phyloP scores from a whole-genome alignment of 2,329 filamentous ascomycete genomes.

The Botrytis aclada region DNA sequence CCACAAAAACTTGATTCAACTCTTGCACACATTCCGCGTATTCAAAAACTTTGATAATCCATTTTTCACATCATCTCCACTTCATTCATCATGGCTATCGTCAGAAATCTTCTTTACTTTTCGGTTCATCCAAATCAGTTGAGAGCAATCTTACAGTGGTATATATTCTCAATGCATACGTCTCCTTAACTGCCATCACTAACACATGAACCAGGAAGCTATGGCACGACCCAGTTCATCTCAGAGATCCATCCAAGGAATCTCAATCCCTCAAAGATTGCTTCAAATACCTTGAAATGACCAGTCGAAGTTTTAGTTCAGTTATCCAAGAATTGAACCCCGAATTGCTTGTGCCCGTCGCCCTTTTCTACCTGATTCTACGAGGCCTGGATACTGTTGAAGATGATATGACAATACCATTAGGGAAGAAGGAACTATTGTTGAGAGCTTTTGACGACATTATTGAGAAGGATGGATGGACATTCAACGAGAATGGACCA shows the following conservation, averaged over 20 bases:
- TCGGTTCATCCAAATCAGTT: conserved; percentile 73
- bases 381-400: conserved; percentile 97
- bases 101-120: conserved; percentile 62
- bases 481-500: conserved; percentile 77
- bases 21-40: background rate
- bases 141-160: conserved; percentile 87
- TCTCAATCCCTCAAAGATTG: conserved; percentile 71
- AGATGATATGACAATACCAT: conserved; percentile 91
- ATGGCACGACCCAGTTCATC: conserved; percentile 93
- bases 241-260: conserved; percentile 74
- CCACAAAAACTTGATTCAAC: background rate
- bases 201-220: conserved; percentile 65
- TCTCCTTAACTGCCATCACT: conserved; percentile 14
- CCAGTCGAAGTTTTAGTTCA: conserved; percentile 86
- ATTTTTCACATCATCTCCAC: background rate
- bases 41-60: background rate
- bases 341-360: conserved; percentile 84
- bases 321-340: conserved; percentile 96
- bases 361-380: conserved; percentile 88
- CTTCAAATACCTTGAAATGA: conserved; percentile 81
- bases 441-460: conserved; percentile 77
- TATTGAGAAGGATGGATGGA: conserved; percentile 85
- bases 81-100: conserved; percentile 50
- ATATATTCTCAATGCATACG: conserved; percentile 25
- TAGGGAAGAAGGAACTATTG: conserved; percentile 79